phyloP scores from a whole-genome alignment of 2,329 filamentous ascomycete species.

The Alternaria sp. region DNA sequence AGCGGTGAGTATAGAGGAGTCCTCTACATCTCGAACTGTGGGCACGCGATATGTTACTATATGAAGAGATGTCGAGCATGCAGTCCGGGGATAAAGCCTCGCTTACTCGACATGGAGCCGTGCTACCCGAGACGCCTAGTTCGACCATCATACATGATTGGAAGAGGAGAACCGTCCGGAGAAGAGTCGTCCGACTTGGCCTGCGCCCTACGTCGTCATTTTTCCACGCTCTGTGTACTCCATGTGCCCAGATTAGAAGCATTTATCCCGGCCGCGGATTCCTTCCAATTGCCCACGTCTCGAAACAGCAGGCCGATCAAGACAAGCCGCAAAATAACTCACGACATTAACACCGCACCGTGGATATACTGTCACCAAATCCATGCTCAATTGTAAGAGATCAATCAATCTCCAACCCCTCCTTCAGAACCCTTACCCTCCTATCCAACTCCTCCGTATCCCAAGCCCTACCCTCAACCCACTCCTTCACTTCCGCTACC shows the following conservation, averaged over 20 bases:
- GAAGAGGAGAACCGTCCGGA: neutral
- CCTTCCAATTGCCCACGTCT: neutral
- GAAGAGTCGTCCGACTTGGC: neutral
- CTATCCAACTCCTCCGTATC: neutral
- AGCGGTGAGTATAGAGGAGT: neutral
- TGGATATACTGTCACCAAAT: neutral
- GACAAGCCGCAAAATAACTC: neutral
- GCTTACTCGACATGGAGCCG: neutral
- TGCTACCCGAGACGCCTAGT: neutral
- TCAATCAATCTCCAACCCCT: neutral
- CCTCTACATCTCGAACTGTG: neutral
- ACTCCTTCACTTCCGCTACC: slow-evolving; percentile 11
- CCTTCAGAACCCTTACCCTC: neutral
- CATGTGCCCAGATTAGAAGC: neutral
- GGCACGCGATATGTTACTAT: neutral
- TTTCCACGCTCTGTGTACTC: neutral
- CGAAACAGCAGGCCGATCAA: neutral
- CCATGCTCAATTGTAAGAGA: neutral
- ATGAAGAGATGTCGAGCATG: neutral
- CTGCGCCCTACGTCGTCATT: neutral
- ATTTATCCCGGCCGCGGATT: neutral
- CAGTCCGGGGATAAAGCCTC: neutral
- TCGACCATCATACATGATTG: neutral
- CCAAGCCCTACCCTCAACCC: slow-evolving; percentile 12
- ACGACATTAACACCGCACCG: neutral